Percentiles rank a stretch among this genome's conserved stretches.
phyloP scores from a whole-genome alignment of 2,329 filamentous ascomycete species.

The Trichophyton equinum region DNA sequence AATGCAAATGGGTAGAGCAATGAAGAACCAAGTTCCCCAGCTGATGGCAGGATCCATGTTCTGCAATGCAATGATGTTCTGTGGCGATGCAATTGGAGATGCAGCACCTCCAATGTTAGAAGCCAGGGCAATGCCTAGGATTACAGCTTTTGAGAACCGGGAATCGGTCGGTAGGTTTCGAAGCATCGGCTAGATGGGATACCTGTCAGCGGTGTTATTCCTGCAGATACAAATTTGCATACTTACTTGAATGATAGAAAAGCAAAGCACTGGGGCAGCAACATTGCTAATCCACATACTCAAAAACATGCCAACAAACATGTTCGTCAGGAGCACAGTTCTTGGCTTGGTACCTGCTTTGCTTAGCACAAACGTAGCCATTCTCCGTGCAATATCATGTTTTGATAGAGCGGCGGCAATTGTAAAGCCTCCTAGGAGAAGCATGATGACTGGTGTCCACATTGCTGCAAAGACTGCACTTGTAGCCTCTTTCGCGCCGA shows the following conservation, averaged over 20 bases:
- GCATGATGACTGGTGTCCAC: constrained; percentile 99
- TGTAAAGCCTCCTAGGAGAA: constrained; percentile 88
- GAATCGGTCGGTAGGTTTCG: constrained; percentile 84
- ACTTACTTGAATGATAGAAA: constrained; percentile 81
- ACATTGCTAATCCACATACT: constrained; percentile 99
- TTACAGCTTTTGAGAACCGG: constrained; percentile 85
- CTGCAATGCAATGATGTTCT: constrained; percentile 91
- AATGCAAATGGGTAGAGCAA: constrained; percentile 83
- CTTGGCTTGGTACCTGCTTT: constrained; percentile 86
- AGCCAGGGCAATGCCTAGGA: constrained; percentile 86
- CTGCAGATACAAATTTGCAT: background rate
- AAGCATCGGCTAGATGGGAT: constrained; percentile 58
- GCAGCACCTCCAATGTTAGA: constrained; percentile 95
- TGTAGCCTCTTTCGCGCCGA: constrained; percentile 70
- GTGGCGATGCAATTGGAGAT: constrained; percentile 90
- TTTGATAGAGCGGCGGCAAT: constrained; percentile 91
- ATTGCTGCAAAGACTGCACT: constrained; percentile 82
- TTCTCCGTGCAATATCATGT: constrained; percentile 93
- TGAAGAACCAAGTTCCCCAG: constrained; percentile 96
- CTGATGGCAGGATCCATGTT: constrained; percentile 88
- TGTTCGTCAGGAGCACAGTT: constrained; percentile 88
- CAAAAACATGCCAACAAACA: constrained; percentile 95
- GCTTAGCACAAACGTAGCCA: constrained; percentile 90
- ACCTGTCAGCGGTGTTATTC: constrained; percentile 7
- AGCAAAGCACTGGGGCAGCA: constrained; percentile 89